phyloP scores from a whole-genome alignment of 202 grass and related monocot genomes.

The Saccharum hybrid region DNA sequence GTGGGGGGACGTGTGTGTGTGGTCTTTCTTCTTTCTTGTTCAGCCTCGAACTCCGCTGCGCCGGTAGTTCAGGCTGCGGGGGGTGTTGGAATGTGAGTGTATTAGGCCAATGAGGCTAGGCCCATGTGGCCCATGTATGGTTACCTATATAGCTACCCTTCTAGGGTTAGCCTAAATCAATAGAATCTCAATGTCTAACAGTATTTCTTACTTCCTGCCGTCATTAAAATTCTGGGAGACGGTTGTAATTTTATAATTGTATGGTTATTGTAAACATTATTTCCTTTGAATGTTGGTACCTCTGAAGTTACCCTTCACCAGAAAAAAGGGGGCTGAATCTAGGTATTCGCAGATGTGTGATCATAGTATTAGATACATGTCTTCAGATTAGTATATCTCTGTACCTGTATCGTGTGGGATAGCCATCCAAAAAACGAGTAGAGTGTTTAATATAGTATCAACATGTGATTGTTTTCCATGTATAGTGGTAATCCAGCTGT shows the following conservation, averaged over 20 bases:
- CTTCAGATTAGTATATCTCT: neutral
- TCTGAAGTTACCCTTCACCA: neutral
- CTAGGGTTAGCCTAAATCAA: too few relatives aligned
- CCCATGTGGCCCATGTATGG: too few relatives aligned
- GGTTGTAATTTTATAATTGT: neutral
- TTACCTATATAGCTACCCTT: too few relatives aligned
- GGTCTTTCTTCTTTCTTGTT: too few relatives aligned
- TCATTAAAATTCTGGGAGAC: neutral
- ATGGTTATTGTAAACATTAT: neutral
- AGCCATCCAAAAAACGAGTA: neutral
- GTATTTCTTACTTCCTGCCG: neutral
- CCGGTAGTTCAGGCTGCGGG: too few relatives aligned
- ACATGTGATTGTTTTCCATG: neutral
- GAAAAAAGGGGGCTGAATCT: neutral
- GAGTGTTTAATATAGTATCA: neutral
- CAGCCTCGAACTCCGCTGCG: too few relatives aligned
- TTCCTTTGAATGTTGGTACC: neutral
- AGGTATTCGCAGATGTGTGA: neutral
- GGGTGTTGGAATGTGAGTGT: too few relatives aligned
- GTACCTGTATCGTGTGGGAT: neutral
- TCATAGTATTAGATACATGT: neutral
- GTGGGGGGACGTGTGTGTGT: too few relatives aligned
- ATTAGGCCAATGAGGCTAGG: too few relatives aligned
- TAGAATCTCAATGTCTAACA: too few relatives aligned
- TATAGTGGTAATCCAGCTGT: neutral